Base-by-base conservation (phyloP, 768 basidiomycete species). In the Tulasnella sp. region DNA sequence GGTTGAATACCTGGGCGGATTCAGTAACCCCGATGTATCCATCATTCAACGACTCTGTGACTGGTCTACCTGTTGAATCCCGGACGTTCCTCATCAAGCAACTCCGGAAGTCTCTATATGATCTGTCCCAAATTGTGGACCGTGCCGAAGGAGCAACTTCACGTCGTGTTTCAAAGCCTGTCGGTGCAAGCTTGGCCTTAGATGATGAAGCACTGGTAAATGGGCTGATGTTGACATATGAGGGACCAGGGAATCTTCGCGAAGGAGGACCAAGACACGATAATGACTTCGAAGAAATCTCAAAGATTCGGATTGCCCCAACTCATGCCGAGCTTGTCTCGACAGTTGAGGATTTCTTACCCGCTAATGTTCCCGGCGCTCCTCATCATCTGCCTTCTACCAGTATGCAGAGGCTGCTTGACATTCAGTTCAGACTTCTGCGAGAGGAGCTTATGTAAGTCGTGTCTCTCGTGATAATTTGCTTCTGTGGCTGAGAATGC, bases 371-470 rank as follows among this genome's bases (percentile, higher is more conserved):
- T 1, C 70, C 66, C 16, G 69, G 65, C 2, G 82, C 79, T 0
- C 82, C 81, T 0, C 82, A 83, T 58, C 80, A 72, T 48, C 69
- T 72, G 10, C 74, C 74, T 0, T 55, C 63, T 3, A 70, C 70
- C 13, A 76, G 75, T 20, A 83, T 86, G 74, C 71, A 81, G 49
- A 68, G 77, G 6, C 66, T 79, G 19, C 64, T 85, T 9, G 85
- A 88, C 52, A 73, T 80, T 3, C 82, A 87, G 56, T 87, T 82
- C 62, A 75, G 84, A 29, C 69, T 86, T 0, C 65, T 87, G 31
- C 69, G 84, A 32, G 84, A 85, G 56, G 84, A 87, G 50, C 64
- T 81, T 15, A 80, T 72, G 75, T 81, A 58, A 60, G 58, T 56
- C 19, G 13, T 16, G 40, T 35, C 3, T 16, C 10, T 1, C 22